Evolutionary conservation across 2,329 filamentous ascomycete species (phyloP).

Genomic region (Trichoderma endophyticum): DNA sequence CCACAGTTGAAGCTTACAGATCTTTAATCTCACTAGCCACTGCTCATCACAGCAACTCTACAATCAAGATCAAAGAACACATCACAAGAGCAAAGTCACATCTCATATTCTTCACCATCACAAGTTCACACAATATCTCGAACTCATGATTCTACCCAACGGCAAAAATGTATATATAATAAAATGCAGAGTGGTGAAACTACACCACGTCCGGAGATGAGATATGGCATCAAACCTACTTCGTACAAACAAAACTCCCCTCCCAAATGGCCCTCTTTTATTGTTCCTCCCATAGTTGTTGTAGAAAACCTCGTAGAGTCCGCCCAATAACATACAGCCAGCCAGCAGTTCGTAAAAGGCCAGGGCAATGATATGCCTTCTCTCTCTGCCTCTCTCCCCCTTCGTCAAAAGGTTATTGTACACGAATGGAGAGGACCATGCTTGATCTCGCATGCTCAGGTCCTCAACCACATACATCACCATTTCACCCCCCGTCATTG

Average conservation of each 20-base stretch:
- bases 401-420: slow-evolving; percentile 3
- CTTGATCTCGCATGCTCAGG: slow-evolving; percentile 7
- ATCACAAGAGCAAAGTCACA: not conserved
- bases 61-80: not conserved
- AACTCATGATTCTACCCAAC: not conserved
- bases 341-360: not conserved
- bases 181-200: not conserved
- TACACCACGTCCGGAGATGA: slow-evolving; percentile 21
- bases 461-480: slow-evolving; percentile 2
- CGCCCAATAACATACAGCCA: not conserved
- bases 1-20: not conserved
- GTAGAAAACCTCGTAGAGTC: not conserved
- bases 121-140: not conserved
- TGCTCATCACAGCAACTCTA: not conserved
- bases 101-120: not conserved
- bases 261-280: not conserved
- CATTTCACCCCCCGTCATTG: not conserved
- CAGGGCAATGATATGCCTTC: not conserved
- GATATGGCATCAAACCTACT: slow-evolving; percentile 3
- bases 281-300: not conserved
- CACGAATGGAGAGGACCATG: slow-evolving; percentile 13
- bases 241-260: not conserved
- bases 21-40: not conserved
- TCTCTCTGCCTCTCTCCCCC: not conserved
- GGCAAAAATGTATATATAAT: not conserved